A percentile compares a stretch with the other conserved stretches of the same genome.
Evolutionary conservation across 2,329 filamentous ascomycete genomes (phyloP).

Genomic region (Fusarium scirpi): DNA sequence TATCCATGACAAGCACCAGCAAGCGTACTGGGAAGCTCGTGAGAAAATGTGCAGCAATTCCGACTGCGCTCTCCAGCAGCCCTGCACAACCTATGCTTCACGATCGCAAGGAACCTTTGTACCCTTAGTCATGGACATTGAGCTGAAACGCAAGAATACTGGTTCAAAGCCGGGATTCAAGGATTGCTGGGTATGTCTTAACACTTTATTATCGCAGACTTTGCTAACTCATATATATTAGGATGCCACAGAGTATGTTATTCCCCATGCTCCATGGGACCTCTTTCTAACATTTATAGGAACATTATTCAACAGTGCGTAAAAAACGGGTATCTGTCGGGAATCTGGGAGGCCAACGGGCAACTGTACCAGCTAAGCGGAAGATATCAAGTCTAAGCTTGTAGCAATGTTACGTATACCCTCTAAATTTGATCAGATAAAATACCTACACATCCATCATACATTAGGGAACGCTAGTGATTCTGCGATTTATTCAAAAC

Average conservation of each 20-base stretch:
- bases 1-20: neutral
- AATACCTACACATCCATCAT: too few species aligned
- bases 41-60: neutral
- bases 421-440: too few species aligned
- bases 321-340: accelerated
- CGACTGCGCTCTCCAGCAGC: neutral
- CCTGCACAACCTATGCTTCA: neutral
- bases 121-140: neutral
- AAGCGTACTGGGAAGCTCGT: neutral
- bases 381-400: too few species aligned
- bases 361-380: too few species aligned
- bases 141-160: neutral
- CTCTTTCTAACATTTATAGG: neutral
- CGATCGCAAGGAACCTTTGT: too few species aligned
- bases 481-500: too few species aligned
- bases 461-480: too few species aligned
- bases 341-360: too few species aligned
- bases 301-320: too few species aligned
- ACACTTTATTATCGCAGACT: neutral
- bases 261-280: accelerated
- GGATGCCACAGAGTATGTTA: neutral
- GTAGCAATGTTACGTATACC: too few species aligned
- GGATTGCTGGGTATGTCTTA: neutral
- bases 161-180: neutral
- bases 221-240: neutral